Evolutionary conservation across 257 asterid genomes (phyloP), one percentile per base, ranked within the genome.

Genomic region (Paulownia fortunei): DNA sequence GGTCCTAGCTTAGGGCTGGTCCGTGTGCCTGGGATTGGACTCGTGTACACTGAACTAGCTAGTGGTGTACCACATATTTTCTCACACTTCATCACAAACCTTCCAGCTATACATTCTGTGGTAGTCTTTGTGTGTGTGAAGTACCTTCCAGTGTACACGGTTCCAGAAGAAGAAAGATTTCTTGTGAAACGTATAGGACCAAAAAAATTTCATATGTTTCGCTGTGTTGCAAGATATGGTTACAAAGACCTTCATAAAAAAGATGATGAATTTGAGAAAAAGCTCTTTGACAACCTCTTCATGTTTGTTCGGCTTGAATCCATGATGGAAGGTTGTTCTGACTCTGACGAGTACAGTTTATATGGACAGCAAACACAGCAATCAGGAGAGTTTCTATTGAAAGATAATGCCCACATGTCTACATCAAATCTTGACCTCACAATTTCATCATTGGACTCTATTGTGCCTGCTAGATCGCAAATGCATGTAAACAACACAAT

Each of bases 1-100:
- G 97, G 97, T 46, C 95, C 97, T 68, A 88, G 95, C 80, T 78
- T 91, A 39, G 95, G 97, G n/a, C 85, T 91, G 26, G 97, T 87
- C 30, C 93, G 97, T 2, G 97, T 92, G 21, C 97, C 97, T 0
- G 97, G 97, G 2, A 76, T 91, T 18, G 97, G 95, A 12, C 92
- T 92, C 16, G 92, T 92, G 12, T 91, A 92, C 87, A 88, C 97
- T 0, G 97, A 92, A 80, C 93, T 91, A 42, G 93, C 93, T 0
- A 89, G 90, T 44, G 93, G 97, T 11, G 97, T 92, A 19, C 97
- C 97, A 0, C 91, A 63, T 63, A 92, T 92, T 27, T 92, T 92
- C 87, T 91, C 97, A 6, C 97, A 92, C 79, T 92, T 91, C 90
- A 88, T 92, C 79, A 91, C 97, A 1, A 92, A 91, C 80, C 86